Evolutionary conservation across 2,329 filamentous ascomycete species (phyloP).

Genomic region (Bipolaris victoriae): DNA sequence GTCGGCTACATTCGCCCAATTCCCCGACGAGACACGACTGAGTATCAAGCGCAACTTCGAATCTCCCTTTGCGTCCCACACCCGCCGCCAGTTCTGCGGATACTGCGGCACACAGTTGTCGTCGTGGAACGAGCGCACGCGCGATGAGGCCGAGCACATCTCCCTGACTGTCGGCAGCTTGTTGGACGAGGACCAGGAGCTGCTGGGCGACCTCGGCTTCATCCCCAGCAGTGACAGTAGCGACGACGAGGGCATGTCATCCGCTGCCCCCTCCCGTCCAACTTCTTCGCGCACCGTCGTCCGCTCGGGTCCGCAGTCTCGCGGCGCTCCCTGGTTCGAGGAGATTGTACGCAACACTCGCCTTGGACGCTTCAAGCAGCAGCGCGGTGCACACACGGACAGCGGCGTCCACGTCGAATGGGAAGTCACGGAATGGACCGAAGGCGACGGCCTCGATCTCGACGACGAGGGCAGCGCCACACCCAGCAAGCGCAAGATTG

Average conservation of each 20-base stretch:
- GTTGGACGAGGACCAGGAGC: conserved; percentile 70
- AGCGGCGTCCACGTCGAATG: conserved; percentile 74
- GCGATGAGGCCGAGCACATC: conserved; percentile 76
- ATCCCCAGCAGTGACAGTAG: conserved; percentile 57
- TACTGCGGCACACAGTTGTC: conserved; percentile 87
- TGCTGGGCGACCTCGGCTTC: conserved; percentile 77
- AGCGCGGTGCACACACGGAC: conserved; percentile 66
- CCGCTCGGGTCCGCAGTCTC: conserved; percentile 36
- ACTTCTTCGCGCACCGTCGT: conserved; percentile 19
- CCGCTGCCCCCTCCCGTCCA: conserved; percentile 21
- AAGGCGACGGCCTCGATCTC: conserved; percentile 49
- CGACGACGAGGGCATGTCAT: conserved; percentile 36
- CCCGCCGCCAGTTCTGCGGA: conserved; percentile 82
- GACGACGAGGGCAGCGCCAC: conserved; percentile 40
- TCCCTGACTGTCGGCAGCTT: conserved; percentile 82
- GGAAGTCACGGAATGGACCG: conserved; percentile 76
- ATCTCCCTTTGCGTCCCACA: conserved; percentile 55
- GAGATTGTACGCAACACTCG: conserved; percentile 77
- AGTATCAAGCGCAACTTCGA: conserved; percentile 55
- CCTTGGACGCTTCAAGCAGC: conserved; percentile 70
- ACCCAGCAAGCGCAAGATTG: conserved; percentile 46
- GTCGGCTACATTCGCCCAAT: conserved; percentile 75
- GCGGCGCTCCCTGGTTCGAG: conserved; percentile 86
- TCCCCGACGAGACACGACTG: conserved; percentile 70
- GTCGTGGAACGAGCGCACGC: conserved; percentile 79